Evolutionary conservation across 2,329 filamentous ascomycete species (phyloP), one percentile per base, ranked within the genome.

Genomic region (Rhinocladiella mackenziei): DNA sequence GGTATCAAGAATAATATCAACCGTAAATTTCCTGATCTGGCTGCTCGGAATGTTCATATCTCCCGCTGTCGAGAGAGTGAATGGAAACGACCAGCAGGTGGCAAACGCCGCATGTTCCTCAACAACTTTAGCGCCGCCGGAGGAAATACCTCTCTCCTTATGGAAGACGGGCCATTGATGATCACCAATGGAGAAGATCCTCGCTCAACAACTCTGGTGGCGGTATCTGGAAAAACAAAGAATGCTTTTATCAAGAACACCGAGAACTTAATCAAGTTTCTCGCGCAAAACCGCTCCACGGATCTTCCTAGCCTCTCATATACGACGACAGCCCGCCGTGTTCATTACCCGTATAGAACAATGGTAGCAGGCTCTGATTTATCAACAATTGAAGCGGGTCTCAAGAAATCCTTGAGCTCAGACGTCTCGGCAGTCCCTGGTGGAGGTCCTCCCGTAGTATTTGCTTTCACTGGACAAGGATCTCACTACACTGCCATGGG

Each of bases 51-150:
- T 33, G 59, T 72, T 0, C 28, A 32, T n/a, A 22, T 30, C 11
- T 30, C 71, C 75, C 35, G 60, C 0, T n/a, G 70, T 76, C 49
- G 66, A 78, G 51, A 54, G 53, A 70, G 44, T 19, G 50, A 60
- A 0, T 74, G 69, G 67, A 43, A 54, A 7, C 51, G 61, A 1
- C 49, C 49, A 2, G 20, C 45, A 22, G 55, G 53, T n/a, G 56
- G 58, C n/a, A 62, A 63, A 40, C 62, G 74, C 2, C 60, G 62
- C 5, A 65, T 70, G 0, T 61, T 70, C 15, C 62, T 84, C 50
- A 86, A 86, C 67, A 85, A 83, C 62, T 86, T 85, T 57, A 76
- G 76, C 50, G 84, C 83, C 1, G 79, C 82, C 19, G 83, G 83
- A 40, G 83, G 83, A 5, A 85, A 85, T 61, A 81, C 80, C 0